Evolutionary conservation across 345 rosid genomes (phyloP).

Genomic region (Jatropha curcas): DNA sequence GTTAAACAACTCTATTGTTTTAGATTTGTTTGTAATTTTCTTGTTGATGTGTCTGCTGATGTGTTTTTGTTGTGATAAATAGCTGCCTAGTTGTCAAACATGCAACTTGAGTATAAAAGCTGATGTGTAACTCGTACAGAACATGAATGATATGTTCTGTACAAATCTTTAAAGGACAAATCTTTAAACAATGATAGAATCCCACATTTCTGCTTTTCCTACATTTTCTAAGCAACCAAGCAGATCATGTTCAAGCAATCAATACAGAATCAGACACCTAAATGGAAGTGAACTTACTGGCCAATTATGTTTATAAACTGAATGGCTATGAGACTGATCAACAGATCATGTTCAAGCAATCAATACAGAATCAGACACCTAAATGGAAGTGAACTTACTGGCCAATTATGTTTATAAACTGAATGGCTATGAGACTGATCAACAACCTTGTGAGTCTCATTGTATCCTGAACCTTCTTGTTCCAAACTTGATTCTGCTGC

Average conservation of each 20-base stretch:
- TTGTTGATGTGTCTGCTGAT: too few species aligned
- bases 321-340: background rate
- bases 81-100: too few species aligned
- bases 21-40: too few species aligned
- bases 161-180: too few species aligned
- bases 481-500: slow-evolving; percentile 14
- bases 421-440: slow-evolving; percentile 1
- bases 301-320: slow-evolving; percentile 37
- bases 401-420: slow-evolving; percentile 39
- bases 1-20: too few species aligned
- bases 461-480: slow-evolving; percentile 9
- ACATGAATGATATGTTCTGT: too few species aligned
- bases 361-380: background rate
- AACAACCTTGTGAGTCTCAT: background rate
- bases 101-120: too few species aligned
- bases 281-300: slow-evolving; percentile 29
- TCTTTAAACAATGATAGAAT: background rate
- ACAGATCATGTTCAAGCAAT: background rate
- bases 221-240: background rate
- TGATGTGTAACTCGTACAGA: too few species aligned
- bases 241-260: background rate
- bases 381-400: slow-evolving; percentile 24
- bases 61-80: too few species aligned
- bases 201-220: background rate
- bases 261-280: background rate